Conservation (phyloP, 2,329 filamentous ascomycete genomes). For the Apiospora pterosperma region DNA sequence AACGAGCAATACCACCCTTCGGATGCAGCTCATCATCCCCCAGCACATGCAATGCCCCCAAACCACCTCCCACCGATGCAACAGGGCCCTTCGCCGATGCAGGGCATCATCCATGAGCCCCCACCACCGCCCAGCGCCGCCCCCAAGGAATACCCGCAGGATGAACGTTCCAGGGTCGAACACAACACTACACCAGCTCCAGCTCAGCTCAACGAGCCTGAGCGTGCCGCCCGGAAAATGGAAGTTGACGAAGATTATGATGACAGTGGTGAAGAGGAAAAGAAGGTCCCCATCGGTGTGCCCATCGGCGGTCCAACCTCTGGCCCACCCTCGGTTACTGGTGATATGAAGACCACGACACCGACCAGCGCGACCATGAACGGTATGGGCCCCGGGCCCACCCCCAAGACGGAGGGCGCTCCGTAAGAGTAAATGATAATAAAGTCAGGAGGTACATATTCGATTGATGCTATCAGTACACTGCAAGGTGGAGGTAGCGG, state of each 20-base stretch:
- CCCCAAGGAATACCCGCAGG: conserved; percentile 51
- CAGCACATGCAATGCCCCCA: conserved; percentile 52
- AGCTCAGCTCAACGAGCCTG: conserved; percentile 65
- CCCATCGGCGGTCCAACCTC: conserved; percentile 41
- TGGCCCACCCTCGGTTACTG: conserved; percentile 44
- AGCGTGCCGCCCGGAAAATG: conserved; percentile 85
- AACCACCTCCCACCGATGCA: conserved; percentile 63
- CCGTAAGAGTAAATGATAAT: conserved; percentile 12
- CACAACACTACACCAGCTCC: conserved; percentile 41
- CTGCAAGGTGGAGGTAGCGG: background rate
- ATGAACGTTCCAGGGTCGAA: conserved; percentile 55
- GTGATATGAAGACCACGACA: conserved; percentile 48
- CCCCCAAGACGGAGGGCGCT: conserved; percentile 44
- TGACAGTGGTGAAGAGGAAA: conserved; percentile 86
- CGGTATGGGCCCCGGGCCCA: conserved; percentile 29
- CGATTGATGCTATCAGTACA: background rate
- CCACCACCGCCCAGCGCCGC: conserved; percentile 38
- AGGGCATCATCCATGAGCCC: conserved; percentile 49
- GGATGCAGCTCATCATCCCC: conserved; percentile 84
- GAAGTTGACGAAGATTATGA: conserved; percentile 98
- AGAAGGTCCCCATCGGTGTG: conserved; percentile 48
- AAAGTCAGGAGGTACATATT: background rate
- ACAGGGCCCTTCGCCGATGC: conserved; percentile 54
- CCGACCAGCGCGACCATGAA: conserved; percentile 6
- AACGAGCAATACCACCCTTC: conserved; percentile 87